Base-by-base conservation (phyloP, 176 grass and related monocot species). In the Luzula sylvatica region DNA sequence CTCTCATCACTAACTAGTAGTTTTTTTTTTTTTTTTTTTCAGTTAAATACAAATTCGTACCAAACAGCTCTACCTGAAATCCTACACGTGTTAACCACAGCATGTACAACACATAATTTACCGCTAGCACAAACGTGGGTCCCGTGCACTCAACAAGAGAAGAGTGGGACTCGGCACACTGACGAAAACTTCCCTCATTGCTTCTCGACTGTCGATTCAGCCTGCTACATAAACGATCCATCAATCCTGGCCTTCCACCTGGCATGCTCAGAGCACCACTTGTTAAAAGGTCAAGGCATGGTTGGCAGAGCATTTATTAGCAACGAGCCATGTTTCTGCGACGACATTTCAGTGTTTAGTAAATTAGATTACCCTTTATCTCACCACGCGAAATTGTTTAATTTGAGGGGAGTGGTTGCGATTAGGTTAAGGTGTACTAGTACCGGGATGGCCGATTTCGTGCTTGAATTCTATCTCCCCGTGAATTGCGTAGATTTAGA, bases 61-160 rank as follows among this genome's bases (percentile, higher is more conserved):
- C 87, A 77, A 77, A 74, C 73, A 70, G 81, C 75, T 77, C 18
- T 90, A 47, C 78, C 81, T 51, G 92, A 90, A 79, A 90, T 98
- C 64, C 65, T 77, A 29, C 74, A 87, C 28, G 92, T 98, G 25
- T 35, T 98, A 61, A 80, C 50, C 62, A 58, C 71, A 26, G 68
- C 80, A 46, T 98, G 92, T 72, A 56, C 62, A 55, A 72, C 28
- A 15, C 92, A 98, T 74, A 83, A 53, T 19, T 61, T 98, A 26
- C 86, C 86, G 46, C 74, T 98, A 74, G 92, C 92, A 43, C 92
- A 98, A 63, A 90, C 86, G 58, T 98, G 92, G 92, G 68, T 83
- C 6, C 51, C 72, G 57, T 98, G 92, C 47, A 38, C 50, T 67
- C 86, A 90, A 57, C 92, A 98, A 87, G 85, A 56, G 50, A 98